Percentiles rank a stretch among this genome's conserved stretches.
These are phyloP conservation scores for Elsinoe fawcettii DNA, from an alignment of 2,329 filamentous ascomycete genomes.

Conservation along the genomic window DNA sequence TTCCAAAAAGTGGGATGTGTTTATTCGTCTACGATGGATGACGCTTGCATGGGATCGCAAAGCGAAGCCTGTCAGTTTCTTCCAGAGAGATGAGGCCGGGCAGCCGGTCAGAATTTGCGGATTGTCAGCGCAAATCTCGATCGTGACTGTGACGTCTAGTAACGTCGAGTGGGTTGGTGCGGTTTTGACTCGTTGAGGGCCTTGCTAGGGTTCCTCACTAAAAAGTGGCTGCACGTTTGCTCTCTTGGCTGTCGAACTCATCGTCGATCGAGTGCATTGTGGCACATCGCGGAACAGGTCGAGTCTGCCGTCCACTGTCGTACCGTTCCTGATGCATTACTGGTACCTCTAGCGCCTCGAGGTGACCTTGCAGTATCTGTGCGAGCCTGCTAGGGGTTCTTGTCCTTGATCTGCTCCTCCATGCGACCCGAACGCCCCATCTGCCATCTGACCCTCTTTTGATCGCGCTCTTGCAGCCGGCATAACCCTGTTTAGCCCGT, in stretches of 20 bases:
- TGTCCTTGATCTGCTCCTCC: not conserved
- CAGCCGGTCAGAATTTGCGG: not conserved
- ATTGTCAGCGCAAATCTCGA: not conserved
- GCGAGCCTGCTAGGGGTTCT: not conserved
- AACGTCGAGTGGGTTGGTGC: not conserved
- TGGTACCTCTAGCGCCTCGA: not conserved
- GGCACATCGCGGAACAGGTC: not conserved
- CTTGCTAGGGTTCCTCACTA: too few relatives aligned
- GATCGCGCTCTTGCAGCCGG: slow-evolving; percentile 6
- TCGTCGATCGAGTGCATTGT: not conserved
- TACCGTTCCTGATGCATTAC: not conserved
- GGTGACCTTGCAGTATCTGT: too few relatives aligned
- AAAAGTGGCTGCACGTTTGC: not conserved
- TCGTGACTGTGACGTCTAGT: not conserved
- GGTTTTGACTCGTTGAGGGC: not conserved
- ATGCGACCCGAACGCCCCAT: slow-evolving; percentile 13
- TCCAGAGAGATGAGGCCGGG: not conserved
- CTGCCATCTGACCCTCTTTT: slow-evolving; percentile 13
- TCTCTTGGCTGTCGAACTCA: not conserved
- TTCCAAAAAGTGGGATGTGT: too few relatives aligned
- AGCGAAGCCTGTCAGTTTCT: not conserved
- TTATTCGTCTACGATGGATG: not conserved
- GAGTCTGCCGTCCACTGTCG: not conserved
- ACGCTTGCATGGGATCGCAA: not conserved
- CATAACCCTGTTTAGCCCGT: slow-evolving; percentile 10